Evolutionary conservation across 1,139 yeast genomes (phyloP), one percentile per base, ranked within the genome.

Genomic region (Taphrina pruni): DNA sequence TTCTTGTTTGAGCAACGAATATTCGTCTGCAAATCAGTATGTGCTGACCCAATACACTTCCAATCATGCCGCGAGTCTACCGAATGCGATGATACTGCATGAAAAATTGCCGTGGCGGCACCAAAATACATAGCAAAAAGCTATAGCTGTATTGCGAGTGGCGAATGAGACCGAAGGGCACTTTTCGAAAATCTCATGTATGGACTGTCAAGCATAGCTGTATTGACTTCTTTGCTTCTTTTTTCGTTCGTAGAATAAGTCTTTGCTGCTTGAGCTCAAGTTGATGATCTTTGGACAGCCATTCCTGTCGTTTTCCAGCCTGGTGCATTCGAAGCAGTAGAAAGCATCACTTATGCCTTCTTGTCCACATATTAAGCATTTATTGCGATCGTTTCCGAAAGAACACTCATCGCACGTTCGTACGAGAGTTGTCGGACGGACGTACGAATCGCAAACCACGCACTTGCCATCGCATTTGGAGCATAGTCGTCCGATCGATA

Each of bases 271-370:
- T 43, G 91, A 85, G 3, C 98, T 97, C 67, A 91, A 81, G 75
- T 92, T 93, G 35, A 89, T 78, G 65, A 93, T 86, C 74, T 89
- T 84, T 0, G 98, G 98, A 79, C 99, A 93, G 1, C 99, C 99
- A 76, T 93, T 97, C 55, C 97, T 81, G 76, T 90, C 92, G 75
- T 87, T 87, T 75, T 92, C 98, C 61, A 86, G 76, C 60, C 86
- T 77, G 6, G 92, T 94, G 78, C 99, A 93, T 77, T 92, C 97
- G 73, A 86, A 83, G 76, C 99, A 93, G 78, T 91, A 94, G 76
- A 82, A 90, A 0, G 97, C 97, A 46, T 87, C 88, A 46, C 73
- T 71, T 50, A 71, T 68, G 11, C 72, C 90, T 12, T 82, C 75
- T 45, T 76, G 76, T 32, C 92, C 90, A 79, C 98, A 93, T 36